Evolutionary conservation across 2,329 filamentous ascomycete genomes (phyloP), one percentile per base, ranked within the genome.

Genomic region (Cercospora sp.): DNA sequence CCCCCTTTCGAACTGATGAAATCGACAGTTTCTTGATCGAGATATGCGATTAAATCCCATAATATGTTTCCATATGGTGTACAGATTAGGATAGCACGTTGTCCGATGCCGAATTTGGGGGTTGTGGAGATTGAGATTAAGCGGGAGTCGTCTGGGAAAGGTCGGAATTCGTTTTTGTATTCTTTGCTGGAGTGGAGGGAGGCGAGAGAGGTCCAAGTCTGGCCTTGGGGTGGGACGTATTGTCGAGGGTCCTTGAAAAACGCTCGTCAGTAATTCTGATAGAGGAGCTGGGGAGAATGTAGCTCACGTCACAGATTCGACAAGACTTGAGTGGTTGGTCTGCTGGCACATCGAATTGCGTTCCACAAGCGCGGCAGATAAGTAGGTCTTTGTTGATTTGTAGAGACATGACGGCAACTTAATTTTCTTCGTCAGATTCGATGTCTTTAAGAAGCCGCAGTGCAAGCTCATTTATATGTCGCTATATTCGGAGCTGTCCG

Each of bases 11-110:
- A 76, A 5, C 85, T 82, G 73, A 94, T 87, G 61, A 80, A 82
- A 0, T 80, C 75, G 0, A 91, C 79, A 0, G 91, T 94, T 3
- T 84, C 83, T 1, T 84, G 79, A 76, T 94, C 90, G 3, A 95
- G 80, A 70, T 88, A 87, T 0, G 91, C 85, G 66, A 95, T 82
- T 69, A 90, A 88, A 78, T 95, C 92, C 92, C 92, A 96, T 1
- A 95, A 85, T 1, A 95, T 79, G 76, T 94, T 94, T 0, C 91
- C 91, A 0, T 78, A 67, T 0, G 86, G 82, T 0, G 90, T 92
- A 60, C 84, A 82, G 12, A 94, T 81, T 2, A 96, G 81, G 58
- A 93, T 84, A 20, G 89, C 89, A 33, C 92, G 85, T 79, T 95
- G 89, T 0, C 91, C 91, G 70, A 95, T 95, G 64, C 83, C 91